A percentile compares a stretch with the other conserved stretches of the same genome.
Evolutionary conservation across 768 basidiomycete species (phyloP).

Genomic region (Boletus reticuloceps): DNA sequence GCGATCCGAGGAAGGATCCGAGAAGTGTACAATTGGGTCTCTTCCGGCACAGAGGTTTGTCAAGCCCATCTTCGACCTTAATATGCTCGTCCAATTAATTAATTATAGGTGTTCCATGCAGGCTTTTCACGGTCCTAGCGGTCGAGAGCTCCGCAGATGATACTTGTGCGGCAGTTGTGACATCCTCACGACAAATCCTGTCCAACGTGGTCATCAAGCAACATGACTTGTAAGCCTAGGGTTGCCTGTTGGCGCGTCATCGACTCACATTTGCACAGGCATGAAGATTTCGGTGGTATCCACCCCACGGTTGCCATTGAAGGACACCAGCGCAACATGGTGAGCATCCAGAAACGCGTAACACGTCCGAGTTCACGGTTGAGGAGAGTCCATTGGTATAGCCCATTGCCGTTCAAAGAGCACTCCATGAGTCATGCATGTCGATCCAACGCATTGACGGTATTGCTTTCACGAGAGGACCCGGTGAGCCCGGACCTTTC

Average conservation of each 20-base stretch:
- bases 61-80: neutral
- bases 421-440: slow-evolving; percentile 64
- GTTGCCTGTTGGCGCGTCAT: neutral
- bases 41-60: neutral
- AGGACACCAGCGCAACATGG: slow-evolving; percentile 80
- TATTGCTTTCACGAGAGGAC: slow-evolving; percentile 88
- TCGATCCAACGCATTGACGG: slow-evolving; percentile 69
- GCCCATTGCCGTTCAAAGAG: slow-evolving; percentile 71
- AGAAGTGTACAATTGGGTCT: neutral
- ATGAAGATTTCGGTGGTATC: slow-evolving; percentile 57
- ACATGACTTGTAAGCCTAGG: slow-evolving; percentile 49
- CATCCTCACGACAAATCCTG: slow-evolving; percentile 63
- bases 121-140: slow-evolving; percentile 62
- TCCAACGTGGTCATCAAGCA: slow-evolving; percentile 90
- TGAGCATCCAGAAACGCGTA: slow-evolving; percentile 17
- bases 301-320: slow-evolving; percentile 74
- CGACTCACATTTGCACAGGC: slow-evolving; percentile 9
- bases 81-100: neutral
- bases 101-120: neutral
- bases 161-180: slow-evolving; percentile 86
- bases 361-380: neutral
- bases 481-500: slow-evolving; percentile 44
- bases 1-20: neutral
- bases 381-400: slow-evolving; percentile 24
- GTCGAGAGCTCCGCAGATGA: slow-evolving; percentile 93